Percentiles rank a stretch among this genome's conserved stretches.
These are phyloP conservation scores for Xylaria venustula DNA, from an alignment of 495 filamentous ascomycete genomes.

Conservation along the genomic window DNA sequence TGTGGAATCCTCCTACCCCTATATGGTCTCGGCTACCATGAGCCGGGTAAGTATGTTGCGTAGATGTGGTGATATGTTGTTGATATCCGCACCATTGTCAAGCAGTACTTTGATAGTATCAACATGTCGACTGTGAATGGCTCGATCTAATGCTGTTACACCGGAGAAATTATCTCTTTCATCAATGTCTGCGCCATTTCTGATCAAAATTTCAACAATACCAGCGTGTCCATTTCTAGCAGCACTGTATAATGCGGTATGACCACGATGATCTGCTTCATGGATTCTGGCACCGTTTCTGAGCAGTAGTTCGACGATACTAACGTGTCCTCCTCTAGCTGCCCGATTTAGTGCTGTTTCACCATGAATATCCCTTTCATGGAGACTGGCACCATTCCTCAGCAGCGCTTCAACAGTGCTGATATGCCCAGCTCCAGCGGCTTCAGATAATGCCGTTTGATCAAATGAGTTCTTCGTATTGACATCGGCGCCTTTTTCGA, in stretches of 20 bases:
- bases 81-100: neutral
- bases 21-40: too few relatives aligned
- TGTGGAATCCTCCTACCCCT: too few relatives aligned
- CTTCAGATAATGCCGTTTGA: neutral
- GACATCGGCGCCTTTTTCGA: neutral
- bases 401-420: neutral
- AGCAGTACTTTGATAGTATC: neutral
- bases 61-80: too few relatives aligned
- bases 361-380: neutral
- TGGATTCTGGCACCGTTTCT: neutral
- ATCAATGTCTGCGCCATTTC: neutral
- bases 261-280: neutral
- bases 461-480: neutral
- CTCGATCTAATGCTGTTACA: neutral
- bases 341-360: neutral
- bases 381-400: neutral
- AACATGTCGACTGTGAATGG: neutral
- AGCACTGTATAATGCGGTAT: neutral
- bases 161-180: neutral
- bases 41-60: too few relatives aligned
- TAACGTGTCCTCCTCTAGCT: neutral
- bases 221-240: neutral
- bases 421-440: neutral
- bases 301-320: neutral
- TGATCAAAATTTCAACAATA: neutral